Evolutionary conservation across 108 stramenopile species (phyloP).

Genomic region (Skeletonema grethae): DNA sequence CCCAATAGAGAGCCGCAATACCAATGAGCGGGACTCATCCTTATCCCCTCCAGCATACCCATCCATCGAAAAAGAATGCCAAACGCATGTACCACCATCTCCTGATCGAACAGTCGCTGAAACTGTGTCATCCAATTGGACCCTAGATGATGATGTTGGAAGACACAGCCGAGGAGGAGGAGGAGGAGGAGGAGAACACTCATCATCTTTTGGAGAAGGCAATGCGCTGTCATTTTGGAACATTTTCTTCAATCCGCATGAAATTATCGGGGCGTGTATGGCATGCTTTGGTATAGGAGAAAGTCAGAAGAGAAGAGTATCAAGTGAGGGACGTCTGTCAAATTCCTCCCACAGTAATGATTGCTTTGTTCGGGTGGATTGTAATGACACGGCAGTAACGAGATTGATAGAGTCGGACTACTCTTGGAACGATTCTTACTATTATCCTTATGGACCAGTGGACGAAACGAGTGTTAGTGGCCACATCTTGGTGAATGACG

Average conservation of each 20-base stretch:
- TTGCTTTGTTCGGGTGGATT: conserved; percentile 31
- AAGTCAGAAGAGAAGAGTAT: not conserved
- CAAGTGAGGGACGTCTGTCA: not conserved
- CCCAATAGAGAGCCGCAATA: not conserved
- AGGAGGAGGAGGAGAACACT: not conserved
- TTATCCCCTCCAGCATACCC: not conserved
- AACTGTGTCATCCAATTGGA: conserved; percentile 19
- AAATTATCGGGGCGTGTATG: conserved; percentile 7
- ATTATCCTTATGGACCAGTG: conserved; percentile 8
- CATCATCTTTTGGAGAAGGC: not conserved
- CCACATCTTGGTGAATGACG: not conserved
- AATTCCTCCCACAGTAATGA: conserved; percentile 12
- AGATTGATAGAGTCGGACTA: not conserved
- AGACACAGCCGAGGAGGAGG: not conserved
- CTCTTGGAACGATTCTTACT: conserved; percentile 5
- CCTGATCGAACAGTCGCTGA: conserved; percentile 17
- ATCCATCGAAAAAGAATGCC: not conserved
- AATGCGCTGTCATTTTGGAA: conserved; percentile 1
- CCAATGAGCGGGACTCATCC: not conserved
- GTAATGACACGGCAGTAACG: not conserved
- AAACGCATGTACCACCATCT: not conserved
- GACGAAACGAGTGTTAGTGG: not conserved
- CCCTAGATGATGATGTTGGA: conserved; percentile 5
- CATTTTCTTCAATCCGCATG: not conserved
- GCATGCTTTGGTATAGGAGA: conserved; percentile 14